These are phyloP conservation scores for Filobasidium floriforme DNA, from an alignment of 768 basidiomycete genomes.

Conservation along the genomic window DNA sequence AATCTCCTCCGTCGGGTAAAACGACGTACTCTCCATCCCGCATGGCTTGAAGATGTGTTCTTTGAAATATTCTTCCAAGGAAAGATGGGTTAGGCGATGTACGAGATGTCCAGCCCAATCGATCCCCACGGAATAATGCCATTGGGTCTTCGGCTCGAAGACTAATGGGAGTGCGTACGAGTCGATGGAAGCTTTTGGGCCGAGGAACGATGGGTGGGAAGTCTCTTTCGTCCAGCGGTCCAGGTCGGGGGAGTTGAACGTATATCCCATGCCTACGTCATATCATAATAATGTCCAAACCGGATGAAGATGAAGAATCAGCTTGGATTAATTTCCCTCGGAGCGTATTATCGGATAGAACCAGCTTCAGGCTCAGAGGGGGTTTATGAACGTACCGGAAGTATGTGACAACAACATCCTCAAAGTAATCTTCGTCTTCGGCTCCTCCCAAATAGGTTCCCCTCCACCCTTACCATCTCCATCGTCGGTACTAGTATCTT, in stretches of 20 bases:
- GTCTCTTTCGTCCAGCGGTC: constrained; percentile 25
- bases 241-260: constrained; percentile 22
- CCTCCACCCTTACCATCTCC: constrained; percentile 16
- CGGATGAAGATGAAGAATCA: too few relatives aligned
- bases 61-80: constrained; percentile 39
- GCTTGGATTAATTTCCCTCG: too few relatives aligned
- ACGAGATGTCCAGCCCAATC: constrained; percentile 41
- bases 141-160: constrained; percentile 35
- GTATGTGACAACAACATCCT: constrained; percentile 39
- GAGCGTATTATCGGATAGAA: too few relatives aligned
- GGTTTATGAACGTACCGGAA: constrained; percentile 26
- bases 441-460: constrained; percentile 17
- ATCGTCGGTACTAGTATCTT: too few relatives aligned
- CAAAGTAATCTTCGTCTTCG: constrained; percentile 33
- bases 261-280: constrained; percentile 33
- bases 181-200: constrained; percentile 21
- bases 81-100: constrained; percentile 30
- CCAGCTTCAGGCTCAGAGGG: not conserved
- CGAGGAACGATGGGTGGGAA: constrained; percentile 16
- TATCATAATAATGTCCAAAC: too few relatives aligned
- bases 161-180: constrained; percentile 13
- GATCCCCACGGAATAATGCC: constrained; percentile 30
- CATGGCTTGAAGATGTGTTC: constrained; percentile 40
- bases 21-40: constrained; percentile 34
- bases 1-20: constrained; percentile 27